A percentile compares a stretch with the other conserved stretches of the same genome.
Evolutionary conservation across 352 stramenopile genomes (phyloP).

Genomic region (Phytophthora citricola): DNA sequence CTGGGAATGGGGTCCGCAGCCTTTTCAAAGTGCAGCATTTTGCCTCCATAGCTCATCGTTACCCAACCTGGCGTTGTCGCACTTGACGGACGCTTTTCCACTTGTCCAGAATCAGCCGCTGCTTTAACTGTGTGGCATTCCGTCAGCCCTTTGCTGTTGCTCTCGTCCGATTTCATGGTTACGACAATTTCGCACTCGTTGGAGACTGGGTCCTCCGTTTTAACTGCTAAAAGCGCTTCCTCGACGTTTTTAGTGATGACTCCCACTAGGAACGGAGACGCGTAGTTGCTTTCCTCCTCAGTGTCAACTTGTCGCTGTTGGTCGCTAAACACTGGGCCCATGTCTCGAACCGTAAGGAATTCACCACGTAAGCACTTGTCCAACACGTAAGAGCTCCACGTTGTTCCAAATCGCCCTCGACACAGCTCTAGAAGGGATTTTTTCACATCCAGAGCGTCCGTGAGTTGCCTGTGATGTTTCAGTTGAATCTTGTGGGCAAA

Average conservation of each 20-base stretch:
- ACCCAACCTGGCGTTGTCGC: slow-evolving; percentile 40
- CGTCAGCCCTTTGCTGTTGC: slow-evolving; percentile 4
- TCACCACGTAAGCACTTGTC: slow-evolving; percentile 19
- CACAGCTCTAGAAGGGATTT: slow-evolving; percentile 33
- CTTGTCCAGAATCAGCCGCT: neutral
- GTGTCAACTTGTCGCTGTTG: neutral
- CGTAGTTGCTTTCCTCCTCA: slow-evolving; percentile 23
- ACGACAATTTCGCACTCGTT: neutral
- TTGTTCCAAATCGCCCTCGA: slow-evolving; percentile 30
- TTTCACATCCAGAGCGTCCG: slow-evolving; percentile 42
- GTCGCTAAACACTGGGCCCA: slow-evolving; percentile 22
- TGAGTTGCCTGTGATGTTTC: slow-evolving; percentile 43
- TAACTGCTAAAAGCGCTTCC: slow-evolving; percentile 6
- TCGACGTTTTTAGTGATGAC: slow-evolving; percentile 35
- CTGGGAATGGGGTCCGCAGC: slow-evolving; percentile 5
- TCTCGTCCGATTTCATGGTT: slow-evolving; percentile 3
- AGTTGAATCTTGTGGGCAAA: slow-evolving; percentile 52
- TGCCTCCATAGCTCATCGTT: slow-evolving; percentile 46
- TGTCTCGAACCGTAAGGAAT: slow-evolving; percentile 23
- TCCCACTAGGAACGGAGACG: slow-evolving; percentile 29
- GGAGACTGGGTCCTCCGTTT: slow-evolving; percentile 4
- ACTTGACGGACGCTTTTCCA: slow-evolving; percentile 33
- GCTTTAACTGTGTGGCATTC: slow-evolving; percentile 1
- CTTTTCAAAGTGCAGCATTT: slow-evolving; percentile 52
- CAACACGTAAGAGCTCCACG: slow-evolving; percentile 19